These are phyloP conservation scores for Torulaspora globosa DNA, from an alignment of 1,139 yeast species.

Conservation along the genomic window DNA sequence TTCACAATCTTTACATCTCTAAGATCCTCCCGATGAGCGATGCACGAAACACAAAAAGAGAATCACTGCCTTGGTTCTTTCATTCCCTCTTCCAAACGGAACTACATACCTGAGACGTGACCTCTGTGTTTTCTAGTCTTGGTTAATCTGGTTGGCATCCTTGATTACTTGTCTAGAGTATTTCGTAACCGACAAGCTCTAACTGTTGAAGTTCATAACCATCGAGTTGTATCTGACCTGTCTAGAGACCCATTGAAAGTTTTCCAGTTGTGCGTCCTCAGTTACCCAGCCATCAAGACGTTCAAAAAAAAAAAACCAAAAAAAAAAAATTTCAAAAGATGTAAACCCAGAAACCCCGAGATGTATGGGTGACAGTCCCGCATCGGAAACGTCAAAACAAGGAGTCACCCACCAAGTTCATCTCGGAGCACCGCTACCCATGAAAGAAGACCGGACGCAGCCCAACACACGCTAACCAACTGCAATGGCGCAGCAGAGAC, in stretches of 20 bases:
- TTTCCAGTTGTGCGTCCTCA: not conserved
- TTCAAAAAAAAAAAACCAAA: not conserved
- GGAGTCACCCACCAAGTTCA: not conserved
- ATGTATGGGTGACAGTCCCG: not conserved
- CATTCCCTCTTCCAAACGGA: conserved; percentile 39
- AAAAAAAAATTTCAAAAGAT: not conserved
- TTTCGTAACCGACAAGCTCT: too few relatives aligned
- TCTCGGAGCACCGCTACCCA: too few relatives aligned
- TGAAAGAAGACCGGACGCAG: not conserved
- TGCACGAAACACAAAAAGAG: conserved; percentile 20
- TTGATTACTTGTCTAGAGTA: conserved; percentile 19
- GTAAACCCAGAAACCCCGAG: not conserved
- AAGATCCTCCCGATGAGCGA: not conserved
- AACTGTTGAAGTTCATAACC: not conserved
- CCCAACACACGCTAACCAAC: too few relatives aligned
- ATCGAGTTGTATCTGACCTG: not conserved
- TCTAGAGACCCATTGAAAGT: not conserved
- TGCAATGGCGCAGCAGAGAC: not conserved
- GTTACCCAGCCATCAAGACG: not conserved
- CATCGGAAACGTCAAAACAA: not conserved
- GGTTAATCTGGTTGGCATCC: conserved; percentile 99
- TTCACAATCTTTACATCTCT: conserved; percentile 4
- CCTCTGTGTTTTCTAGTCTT: conserved; percentile 99
- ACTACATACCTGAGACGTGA: conserved; percentile 94
- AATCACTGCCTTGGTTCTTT: conserved; percentile 41